Evolutionary conservation across 345 rosid genomes (phyloP), one percentile per base, ranked within the genome.

Genomic region (Melastoma malabathricum): DNA sequence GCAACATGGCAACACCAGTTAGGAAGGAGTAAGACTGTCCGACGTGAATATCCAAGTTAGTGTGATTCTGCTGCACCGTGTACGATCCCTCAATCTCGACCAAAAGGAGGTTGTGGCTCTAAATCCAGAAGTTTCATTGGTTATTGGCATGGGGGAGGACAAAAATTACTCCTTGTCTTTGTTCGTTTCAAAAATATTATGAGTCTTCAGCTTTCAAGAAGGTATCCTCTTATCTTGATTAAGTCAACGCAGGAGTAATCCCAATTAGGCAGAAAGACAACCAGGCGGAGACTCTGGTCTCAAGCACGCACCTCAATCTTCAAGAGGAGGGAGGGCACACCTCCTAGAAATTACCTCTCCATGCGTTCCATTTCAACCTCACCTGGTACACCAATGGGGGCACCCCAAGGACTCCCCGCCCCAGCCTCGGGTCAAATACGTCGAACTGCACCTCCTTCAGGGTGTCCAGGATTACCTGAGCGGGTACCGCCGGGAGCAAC

Each of bases 51-150:
- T 93, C 99, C 75, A 93, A 81, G 64, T 92, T 93, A 47, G 97
- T 83, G 68, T 93, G 88, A 57, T 93, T 93, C 65, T 93, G 99
- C 50, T 88, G 99, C 68, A 88, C 94, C 4, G 97, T 88, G 60
- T 93, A 93, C 0, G 97, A 93, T 61, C 99, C 99, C 74, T 93
- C 97, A 0, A 85, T 63, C 66, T 93, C 97, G 1, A 86, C 97
- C 59, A 93, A 71, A 58, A 83, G 84, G 52, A 93, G 75, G 73
- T 93, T 88, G 25, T 93, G 99, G 50, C 67, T 73, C 76, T 93
- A 96, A 63, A 93, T 93, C 79, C 99, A 74, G 80, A 93, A 93
- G 68, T 93, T 93, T 66, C 88, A 74, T n/a, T n/a, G n/a, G n/a
- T n/a, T n/a, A n/a, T n/a, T n/a, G n/a, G n/a, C n/a, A n/a, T n/a